phyloP scores from a whole-genome alignment of 108 stramenopile genomes.

The Asterionellopsis glacialis region DNA sequence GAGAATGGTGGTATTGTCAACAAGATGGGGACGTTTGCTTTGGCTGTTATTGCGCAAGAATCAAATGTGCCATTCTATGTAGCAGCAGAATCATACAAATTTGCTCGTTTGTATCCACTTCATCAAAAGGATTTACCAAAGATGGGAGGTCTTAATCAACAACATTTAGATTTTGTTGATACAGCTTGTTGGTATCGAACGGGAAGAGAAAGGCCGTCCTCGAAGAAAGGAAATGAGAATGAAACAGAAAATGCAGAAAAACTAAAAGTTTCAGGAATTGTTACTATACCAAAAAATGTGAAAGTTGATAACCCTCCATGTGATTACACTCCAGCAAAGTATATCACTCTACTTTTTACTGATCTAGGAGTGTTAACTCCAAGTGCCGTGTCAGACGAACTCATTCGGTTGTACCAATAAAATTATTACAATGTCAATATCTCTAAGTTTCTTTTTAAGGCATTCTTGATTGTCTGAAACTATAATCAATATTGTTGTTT shows the following conservation, averaged over 20 bases:
- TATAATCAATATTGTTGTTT: too few species aligned
- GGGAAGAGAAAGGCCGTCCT: neutral
- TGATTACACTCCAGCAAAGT: slow-evolving; percentile 96
- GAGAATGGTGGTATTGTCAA: slow-evolving; percentile 98
- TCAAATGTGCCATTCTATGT: slow-evolving; percentile 96
- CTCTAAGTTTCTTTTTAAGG: too few species aligned
- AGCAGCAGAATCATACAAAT: slow-evolving; percentile 97
- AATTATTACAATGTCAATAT: too few species aligned
- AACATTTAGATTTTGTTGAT: slow-evolving; percentile 44
- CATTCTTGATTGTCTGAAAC: too few species aligned
- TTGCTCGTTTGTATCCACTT: slow-evolving; percentile 94
- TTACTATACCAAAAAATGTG: slow-evolving; percentile 38
- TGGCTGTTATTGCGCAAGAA: slow-evolving; percentile 85
- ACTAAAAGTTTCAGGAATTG: slow-evolving; percentile 3
- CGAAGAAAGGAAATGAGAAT: neutral
- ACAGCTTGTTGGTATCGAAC: slow-evolving; percentile 40
- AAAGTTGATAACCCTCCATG: slow-evolving; percentile 64
- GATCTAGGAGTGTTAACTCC: slow-evolving; percentile 97
- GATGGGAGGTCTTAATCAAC: slow-evolving; percentile 15
- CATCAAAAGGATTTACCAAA: slow-evolving; percentile 86
- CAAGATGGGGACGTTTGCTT: slow-evolving; percentile 87
- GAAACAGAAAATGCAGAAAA: neutral
- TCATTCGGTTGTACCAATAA: slow-evolving; percentile 93
- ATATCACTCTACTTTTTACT: slow-evolving; percentile 96
- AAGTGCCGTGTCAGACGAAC: slow-evolving; percentile 95